Evolutionary conservation across 768 basidiomycete species (phyloP).

Genomic region (Cubamyces lactineus): DNA sequence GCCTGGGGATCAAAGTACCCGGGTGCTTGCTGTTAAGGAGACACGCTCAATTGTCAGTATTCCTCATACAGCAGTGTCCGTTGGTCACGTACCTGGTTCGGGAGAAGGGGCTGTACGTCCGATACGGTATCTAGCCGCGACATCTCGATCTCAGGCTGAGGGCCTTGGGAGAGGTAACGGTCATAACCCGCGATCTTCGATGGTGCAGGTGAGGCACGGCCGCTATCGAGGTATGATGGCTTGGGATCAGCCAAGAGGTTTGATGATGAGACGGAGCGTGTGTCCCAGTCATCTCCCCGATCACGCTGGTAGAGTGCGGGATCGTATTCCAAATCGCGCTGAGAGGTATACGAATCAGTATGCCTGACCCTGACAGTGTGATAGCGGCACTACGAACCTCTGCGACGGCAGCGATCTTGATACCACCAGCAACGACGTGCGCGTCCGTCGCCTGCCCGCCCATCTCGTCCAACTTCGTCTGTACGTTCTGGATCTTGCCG

Average conservation of each 20-base stretch:
- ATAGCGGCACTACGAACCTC: conserved; percentile 48
- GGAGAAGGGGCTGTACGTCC: conserved; percentile 65
- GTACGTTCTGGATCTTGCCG: conserved; percentile 66
- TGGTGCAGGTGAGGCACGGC: conserved; percentile 45
- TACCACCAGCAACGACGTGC: conserved; percentile 73
- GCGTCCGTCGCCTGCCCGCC: conserved; percentile 79
- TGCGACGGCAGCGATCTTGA: conserved; percentile 81
- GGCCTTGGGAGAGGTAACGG: conserved; percentile 57
- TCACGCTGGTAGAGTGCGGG: conserved; percentile 78
- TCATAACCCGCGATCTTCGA: conserved; percentile 50
- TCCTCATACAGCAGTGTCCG: neutral
- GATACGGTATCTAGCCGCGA: conserved; percentile 47
- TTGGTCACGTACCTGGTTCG: conserved; percentile 10
- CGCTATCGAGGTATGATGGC: conserved; percentile 41
- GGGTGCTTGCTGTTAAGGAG: conserved; percentile 14
- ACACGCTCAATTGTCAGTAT: neutral
- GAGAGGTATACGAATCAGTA: conserved; percentile 3
- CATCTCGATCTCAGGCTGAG: conserved; percentile 55
- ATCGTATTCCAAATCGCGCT: conserved; percentile 82
- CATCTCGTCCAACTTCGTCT: conserved; percentile 74
- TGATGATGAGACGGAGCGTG: conserved; percentile 69
- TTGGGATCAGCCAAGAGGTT: conserved; percentile 52
- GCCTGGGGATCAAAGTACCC: conserved; percentile 30
- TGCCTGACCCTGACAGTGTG: neutral
- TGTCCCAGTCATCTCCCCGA: conserved; percentile 91